These are phyloP conservation scores for Botrytis squamosa DNA, from an alignment of 2,329 filamentous ascomycete genomes.

Conservation along the genomic window DNA sequence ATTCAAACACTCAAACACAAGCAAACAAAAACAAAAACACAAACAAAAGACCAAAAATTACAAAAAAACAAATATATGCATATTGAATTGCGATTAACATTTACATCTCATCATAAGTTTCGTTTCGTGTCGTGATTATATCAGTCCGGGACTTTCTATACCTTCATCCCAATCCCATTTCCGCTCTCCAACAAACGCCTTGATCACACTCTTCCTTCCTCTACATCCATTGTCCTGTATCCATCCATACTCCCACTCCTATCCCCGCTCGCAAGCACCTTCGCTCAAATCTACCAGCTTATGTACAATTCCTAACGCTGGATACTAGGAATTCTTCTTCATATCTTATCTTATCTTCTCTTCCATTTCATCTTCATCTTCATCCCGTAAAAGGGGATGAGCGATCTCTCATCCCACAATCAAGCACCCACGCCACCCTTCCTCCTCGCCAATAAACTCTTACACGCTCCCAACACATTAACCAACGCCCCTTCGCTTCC, in stretches of 20 bases:
- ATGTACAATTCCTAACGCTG: slow-evolving; percentile 14
- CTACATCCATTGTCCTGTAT: background rate
- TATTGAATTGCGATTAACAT: slow-evolving; percentile 1
- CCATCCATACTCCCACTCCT: background rate
- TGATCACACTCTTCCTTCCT: background rate
- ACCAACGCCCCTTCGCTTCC: slow-evolving; percentile 78
- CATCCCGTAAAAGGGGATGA: no score
- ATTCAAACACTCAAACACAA: no score
- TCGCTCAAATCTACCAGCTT: slow-evolving; percentile 11
- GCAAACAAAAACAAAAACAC: no score
- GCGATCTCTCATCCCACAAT: background rate
- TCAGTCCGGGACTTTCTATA: background rate
- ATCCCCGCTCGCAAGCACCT: background rate
- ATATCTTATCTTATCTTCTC: background rate
- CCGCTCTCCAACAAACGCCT: background rate
- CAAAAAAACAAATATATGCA: background rate
- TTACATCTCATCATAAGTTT: slow-evolving; percentile 12
- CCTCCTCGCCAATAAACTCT: slow-evolving; percentile 75
- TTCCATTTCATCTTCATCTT: background rate
- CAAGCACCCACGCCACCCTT: slow-evolving; percentile 47
- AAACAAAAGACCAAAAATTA: no score
- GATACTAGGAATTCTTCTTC: background rate
- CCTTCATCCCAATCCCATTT: background rate
- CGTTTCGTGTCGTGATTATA: slow-evolving; percentile 7
- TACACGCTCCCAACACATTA: slow-evolving; percentile 85